phyloP scores from a whole-genome alignment of 257 asterid species.

The Catharanthus roseus region DNA sequence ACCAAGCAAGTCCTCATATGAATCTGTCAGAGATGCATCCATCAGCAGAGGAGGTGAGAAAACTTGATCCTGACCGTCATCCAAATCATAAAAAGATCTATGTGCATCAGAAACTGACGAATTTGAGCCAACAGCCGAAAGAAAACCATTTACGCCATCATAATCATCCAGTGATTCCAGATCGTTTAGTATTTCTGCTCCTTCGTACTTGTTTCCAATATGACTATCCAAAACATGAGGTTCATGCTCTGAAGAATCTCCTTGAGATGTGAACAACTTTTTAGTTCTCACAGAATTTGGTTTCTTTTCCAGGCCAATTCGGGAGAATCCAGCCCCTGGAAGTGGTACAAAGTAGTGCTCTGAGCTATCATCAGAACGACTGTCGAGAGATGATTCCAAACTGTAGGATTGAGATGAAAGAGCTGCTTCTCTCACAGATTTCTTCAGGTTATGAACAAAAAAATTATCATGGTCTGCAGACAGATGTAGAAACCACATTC shows the following conservation, averaged over 20 bases:
- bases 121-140: constrained; percentile 70
- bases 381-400: constrained; percentile 69
- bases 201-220: constrained; percentile 56
- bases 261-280: constrained; percentile 51
- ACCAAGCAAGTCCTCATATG: constrained; percentile 97
- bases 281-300: constrained; percentile 44
- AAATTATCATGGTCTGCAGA: constrained; percentile 65
- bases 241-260: constrained; percentile 55
- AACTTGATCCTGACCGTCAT: constrained; percentile 77
- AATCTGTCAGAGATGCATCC: constrained; percentile 70
- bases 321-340: constrained; percentile 64
- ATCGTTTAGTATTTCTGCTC: constrained; percentile 54
- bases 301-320: constrained; percentile 48
- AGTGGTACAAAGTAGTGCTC: constrained; percentile 89
- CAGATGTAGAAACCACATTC: constrained; percentile 4
- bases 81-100: constrained; percentile 67
- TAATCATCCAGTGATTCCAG: constrained; percentile 69
- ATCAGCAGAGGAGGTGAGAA: constrained; percentile 92
- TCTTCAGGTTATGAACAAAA: constrained; percentile 75
- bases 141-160: constrained; percentile 63
- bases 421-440: constrained; percentile 97
- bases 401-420: constrained; percentile 51
- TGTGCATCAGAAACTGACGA: constrained; percentile 71
- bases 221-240: constrained; percentile 36
- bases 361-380: constrained; percentile 78